Conservation (phyloP, 495 filamentous ascomycete species). For the Aspergillus funiculosus region DNA sequence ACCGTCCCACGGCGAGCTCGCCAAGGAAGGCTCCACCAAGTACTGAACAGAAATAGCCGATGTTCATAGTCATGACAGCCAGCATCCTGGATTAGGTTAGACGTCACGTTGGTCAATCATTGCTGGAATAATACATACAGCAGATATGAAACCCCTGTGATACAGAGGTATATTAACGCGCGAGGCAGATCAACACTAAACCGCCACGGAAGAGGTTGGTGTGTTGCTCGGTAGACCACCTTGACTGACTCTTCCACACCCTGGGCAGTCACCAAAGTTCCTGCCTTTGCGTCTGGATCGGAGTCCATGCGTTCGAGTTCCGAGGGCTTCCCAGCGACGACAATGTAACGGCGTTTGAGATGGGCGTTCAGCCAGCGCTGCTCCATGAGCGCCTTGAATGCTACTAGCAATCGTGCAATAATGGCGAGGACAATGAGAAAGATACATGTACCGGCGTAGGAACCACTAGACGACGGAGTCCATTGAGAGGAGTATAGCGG, state of each 20-base stretch:
- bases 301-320: slow-evolving; percentile 49
- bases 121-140: slow-evolving; percentile 84
- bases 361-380: slow-evolving; percentile 56
- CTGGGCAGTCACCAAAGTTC: slow-evolving; percentile 54
- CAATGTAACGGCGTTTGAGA: slow-evolving; percentile 66
- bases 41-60: slow-evolving; percentile 90
- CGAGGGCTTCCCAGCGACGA: slow-evolving; percentile 58
- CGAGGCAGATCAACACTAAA: slow-evolving; percentile 72
- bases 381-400: slow-evolving; percentile 55
- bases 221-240: slow-evolving; percentile 53
- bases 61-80: slow-evolving; percentile 96
- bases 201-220: slow-evolving; percentile 57
- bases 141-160: slow-evolving; percentile 75
- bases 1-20: slow-evolving; percentile 73
- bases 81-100: slow-evolving; percentile 63
- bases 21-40: slow-evolving; percentile 79
- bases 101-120: neutral
- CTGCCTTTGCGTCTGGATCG: slow-evolving; percentile 54
- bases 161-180: slow-evolving; percentile 59
- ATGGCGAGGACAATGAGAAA: slow-evolving; percentile 72
- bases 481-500: slow-evolving; percentile 69
- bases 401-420: slow-evolving; percentile 61
- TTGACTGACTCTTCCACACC: slow-evolving; percentile 70
- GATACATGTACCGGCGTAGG: slow-evolving; percentile 81
- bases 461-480: slow-evolving; percentile 60